phyloP scores from a whole-genome alignment of 768 basidiomycete species.

The Fibroporia radiculosa region DNA sequence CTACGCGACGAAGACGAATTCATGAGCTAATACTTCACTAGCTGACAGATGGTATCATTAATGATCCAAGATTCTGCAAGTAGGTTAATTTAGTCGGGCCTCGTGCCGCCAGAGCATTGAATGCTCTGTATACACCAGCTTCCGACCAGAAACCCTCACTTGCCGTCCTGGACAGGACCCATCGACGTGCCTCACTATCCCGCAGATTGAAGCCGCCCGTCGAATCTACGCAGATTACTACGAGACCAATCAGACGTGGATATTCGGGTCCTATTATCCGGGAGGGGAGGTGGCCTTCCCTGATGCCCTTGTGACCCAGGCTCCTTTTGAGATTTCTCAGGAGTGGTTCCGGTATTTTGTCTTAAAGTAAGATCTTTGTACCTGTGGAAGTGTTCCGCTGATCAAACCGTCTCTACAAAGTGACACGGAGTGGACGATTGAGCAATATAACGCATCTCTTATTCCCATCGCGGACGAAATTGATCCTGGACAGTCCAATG shows the following conservation, averaged over 20 bases:
- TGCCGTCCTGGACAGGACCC: constrained; percentile 19
- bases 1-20: too few species aligned
- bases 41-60: constrained; percentile 23
- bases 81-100: constrained; percentile 1
- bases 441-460: constrained; percentile 12
- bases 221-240: constrained; percentile 21
- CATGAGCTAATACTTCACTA: neutral
- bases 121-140: constrained; percentile 10
- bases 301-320: constrained; percentile 11
- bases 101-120: too few species aligned
- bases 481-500: constrained; percentile 17
- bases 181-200: constrained; percentile 19
- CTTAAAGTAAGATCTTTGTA: constrained; percentile 12
- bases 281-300: constrained; percentile 18
- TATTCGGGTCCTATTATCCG: constrained; percentile 22
- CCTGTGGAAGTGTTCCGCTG: too few species aligned
- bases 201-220: constrained; percentile 21
- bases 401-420: constrained; percentile 8
- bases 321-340: constrained; percentile 8
- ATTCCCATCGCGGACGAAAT: constrained; percentile 13
- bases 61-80: constrained; percentile 18
- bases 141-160: constrained; percentile 22
- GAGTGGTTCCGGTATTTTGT: constrained; percentile 15
- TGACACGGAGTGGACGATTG: constrained; percentile 14
- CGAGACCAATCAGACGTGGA: constrained; percentile 18